Evolutionary conservation across 2,329 filamentous ascomycete species (phyloP).

Genomic region (Alternaria gaisen): DNA sequence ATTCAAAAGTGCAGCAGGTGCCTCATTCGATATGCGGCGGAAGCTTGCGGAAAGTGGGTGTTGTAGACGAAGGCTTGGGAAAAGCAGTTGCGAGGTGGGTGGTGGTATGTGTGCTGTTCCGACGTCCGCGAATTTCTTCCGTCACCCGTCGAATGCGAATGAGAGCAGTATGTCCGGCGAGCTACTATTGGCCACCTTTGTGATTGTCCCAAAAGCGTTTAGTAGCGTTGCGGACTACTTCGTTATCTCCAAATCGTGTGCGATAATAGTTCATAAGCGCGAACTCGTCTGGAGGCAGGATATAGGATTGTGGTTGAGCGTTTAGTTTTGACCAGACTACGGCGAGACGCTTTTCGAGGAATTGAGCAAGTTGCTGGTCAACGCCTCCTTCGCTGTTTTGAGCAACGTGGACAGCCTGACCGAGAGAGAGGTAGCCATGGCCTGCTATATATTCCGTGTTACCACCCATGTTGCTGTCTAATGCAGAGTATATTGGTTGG

Average conservation of each 20-base stretch:
- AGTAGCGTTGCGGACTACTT: constrained; percentile 61
- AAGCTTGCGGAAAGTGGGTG: neutral
- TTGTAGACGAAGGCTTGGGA: neutral
- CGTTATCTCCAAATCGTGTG: constrained; percentile 66
- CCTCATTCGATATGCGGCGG: neutral
- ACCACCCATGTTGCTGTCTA: constrained; percentile 51
- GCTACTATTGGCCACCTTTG: constrained; percentile 38
- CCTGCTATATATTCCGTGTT: constrained; percentile 51
- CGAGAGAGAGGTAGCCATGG: constrained; percentile 61
- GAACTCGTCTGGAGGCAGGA: constrained; percentile 81
- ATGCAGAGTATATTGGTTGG: constrained; percentile 36
- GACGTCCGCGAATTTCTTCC: neutral
- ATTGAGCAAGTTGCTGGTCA: constrained; percentile 68
- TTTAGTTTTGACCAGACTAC: constrained; percentile 75
- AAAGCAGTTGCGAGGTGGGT: neutral
- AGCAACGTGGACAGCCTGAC: constrained; percentile 77
- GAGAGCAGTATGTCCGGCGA: constrained; percentile 2
- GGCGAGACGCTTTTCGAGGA: constrained; percentile 67
- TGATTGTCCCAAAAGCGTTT: constrained; percentile 66
- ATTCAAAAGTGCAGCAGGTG: neutral
- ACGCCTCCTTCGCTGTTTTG: constrained; percentile 75
- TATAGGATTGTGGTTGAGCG: constrained; percentile 71
- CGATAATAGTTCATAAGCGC: constrained; percentile 88
- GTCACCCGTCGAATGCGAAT: neutral
- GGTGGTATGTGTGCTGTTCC: neutral